Evolutionary conservation across 495 filamentous ascomycete species (phyloP).

Genomic region (Ramalina intermedia): DNA sequence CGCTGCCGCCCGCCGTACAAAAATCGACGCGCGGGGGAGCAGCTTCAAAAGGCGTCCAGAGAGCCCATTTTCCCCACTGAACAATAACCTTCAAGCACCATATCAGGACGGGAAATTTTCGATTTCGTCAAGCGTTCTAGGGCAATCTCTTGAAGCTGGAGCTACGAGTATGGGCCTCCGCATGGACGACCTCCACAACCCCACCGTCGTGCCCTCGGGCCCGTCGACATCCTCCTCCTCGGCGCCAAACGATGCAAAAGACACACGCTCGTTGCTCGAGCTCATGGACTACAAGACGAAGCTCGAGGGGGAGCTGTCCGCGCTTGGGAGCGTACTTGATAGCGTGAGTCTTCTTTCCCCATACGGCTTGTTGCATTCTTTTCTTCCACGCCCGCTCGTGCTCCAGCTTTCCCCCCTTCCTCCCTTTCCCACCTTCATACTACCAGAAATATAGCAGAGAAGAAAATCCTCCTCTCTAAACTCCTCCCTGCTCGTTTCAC

Average conservation of each 20-base stretch:
- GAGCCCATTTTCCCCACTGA: no score
- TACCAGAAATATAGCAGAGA: no score
- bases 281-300: slow-evolving; percentile 63
- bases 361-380: neutral
- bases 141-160: neutral
- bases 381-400: neutral
- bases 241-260: slow-evolving; percentile 35
- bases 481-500: no score
- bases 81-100: no score
- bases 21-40: no score
- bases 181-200: slow-evolving; percentile 63
- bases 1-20: no score
- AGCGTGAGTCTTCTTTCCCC: slow-evolving; percentile 45
- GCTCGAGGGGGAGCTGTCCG: slow-evolving; percentile 72
- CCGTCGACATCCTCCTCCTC: slow-evolving; percentile 39
- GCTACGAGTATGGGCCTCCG: slow-evolving; percentile 24
- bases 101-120: neutral
- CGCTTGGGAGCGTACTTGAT: slow-evolving; percentile 69
- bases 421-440: no score
- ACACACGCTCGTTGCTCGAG: slow-evolving; percentile 45
- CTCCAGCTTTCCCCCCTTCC: no score
- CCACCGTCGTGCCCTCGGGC: slow-evolving; percentile 53
- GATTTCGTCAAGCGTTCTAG: neutral
- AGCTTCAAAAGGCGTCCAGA: no score
- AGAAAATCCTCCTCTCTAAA: no score